phyloP scores from a whole-genome alignment of 208 protist species.

The Crithidia bombi region DNA sequence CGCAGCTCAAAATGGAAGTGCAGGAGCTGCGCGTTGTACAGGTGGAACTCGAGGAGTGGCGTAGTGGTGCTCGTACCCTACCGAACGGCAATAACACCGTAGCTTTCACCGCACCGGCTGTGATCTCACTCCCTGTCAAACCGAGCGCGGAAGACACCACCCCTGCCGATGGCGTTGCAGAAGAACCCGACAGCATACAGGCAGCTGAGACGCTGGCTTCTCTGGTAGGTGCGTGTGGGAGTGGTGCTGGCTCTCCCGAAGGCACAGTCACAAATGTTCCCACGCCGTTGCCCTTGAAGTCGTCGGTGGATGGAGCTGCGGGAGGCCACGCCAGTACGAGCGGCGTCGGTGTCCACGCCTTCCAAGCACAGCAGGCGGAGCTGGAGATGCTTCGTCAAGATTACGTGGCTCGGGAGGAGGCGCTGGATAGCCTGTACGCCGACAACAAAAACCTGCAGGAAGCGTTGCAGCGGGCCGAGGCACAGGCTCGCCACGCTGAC shows the following conservation, averaged over 20 bases:
- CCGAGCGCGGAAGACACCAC: no score
- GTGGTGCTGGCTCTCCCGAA: no score
- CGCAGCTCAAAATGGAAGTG: not conserved
- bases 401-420: slow-evolving; percentile 44
- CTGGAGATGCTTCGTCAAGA: slow-evolving; percentile 32
- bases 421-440: slow-evolving; percentile 45
- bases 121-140: no score
- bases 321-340: not conserved
- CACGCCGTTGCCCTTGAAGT: not conserved
- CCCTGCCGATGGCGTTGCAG: no score
- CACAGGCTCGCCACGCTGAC: slow-evolving; percentile 10
- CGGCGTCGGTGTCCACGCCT: not conserved
- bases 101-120: no score
- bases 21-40: slow-evolving; percentile 4
- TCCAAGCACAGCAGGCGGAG: slow-evolving; percentile 7
- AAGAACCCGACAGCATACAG: not conserved
- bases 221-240: no score
- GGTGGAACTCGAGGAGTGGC: slow-evolving; percentile 14
- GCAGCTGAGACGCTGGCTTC: not conserved
- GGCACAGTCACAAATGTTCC: no score
- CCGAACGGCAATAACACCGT: no score
- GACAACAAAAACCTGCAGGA: slow-evolving; percentile 43
- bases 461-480: slow-evolving; percentile 27
- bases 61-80: not conserved
- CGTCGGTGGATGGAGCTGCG: not conserved